Conservation (phyloP, 2,329 filamentous ascomycete genomes). For the Colletotrichum spinosum region DNA sequence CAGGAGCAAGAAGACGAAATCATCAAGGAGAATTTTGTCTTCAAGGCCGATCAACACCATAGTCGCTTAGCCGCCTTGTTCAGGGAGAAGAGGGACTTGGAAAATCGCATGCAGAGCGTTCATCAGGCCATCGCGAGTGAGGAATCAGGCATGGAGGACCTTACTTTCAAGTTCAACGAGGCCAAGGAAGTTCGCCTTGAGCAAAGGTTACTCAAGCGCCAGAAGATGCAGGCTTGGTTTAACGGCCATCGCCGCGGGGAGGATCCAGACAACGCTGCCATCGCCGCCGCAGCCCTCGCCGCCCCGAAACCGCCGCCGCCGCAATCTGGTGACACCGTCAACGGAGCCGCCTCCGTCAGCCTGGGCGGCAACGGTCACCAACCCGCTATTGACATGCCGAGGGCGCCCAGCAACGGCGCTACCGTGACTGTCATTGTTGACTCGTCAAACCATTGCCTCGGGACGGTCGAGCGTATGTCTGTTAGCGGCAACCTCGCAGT, state of each 20-base stretch:
- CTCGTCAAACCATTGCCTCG: slow-evolving; percentile 52
- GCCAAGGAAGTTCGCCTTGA: background rate
- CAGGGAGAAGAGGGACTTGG: slow-evolving; percentile 27
- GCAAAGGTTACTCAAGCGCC: slow-evolving; percentile 1
- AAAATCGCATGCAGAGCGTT: slow-evolving; percentile 21
- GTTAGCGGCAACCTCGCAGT: slow-evolving; percentile 4
- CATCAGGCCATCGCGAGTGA: slow-evolving; percentile 22
- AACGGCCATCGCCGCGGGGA: slow-evolving; percentile 11
- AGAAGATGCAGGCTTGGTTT: slow-evolving; percentile 18
- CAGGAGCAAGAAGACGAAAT: slow-evolving; percentile 23
- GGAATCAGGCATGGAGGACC: slow-evolving; percentile 17
- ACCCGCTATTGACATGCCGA: background rate
- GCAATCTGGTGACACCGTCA: slow-evolving; percentile 6
- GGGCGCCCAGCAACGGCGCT: background rate
- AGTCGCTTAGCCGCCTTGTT: slow-evolving; percentile 10
- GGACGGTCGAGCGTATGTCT: slow-evolving; percentile 48
- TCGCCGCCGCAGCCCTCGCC: slow-evolving; percentile 26
- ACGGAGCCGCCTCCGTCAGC: slow-evolving; percentile 6
- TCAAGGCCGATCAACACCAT: slow-evolving; percentile 6
- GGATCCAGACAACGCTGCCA: slow-evolving; percentile 13
- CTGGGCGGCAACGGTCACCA: slow-evolving; percentile 9
- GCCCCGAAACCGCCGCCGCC: slow-evolving; percentile 2
- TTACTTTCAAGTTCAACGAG: slow-evolving; percentile 17
- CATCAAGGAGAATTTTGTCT: slow-evolving; percentile 9
- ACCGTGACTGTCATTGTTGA: slow-evolving; percentile 45